Conservation (phyloP, 2,329 filamentous ascomycete genomes). For the Colletotrichum tanaceti region DNA sequence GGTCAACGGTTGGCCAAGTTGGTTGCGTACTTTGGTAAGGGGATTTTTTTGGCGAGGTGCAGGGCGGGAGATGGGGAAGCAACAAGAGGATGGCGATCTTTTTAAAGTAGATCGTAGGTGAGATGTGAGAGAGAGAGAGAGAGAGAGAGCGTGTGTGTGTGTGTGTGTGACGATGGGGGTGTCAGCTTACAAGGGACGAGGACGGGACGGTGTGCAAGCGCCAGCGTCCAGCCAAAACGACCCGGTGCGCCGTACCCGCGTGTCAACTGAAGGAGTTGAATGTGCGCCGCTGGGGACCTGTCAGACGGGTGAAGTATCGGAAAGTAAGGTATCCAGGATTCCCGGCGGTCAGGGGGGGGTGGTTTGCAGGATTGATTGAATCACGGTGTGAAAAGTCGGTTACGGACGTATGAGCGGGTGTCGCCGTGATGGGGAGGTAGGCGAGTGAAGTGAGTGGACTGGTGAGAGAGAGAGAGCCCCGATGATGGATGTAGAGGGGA, state of each 20-base stretch:
- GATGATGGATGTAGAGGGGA: too few relatives aligned
- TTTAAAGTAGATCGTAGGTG: slow-evolving; percentile 8
- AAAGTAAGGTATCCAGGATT: too few relatives aligned
- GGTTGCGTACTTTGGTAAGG: background rate
- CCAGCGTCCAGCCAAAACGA: slow-evolving; percentile 1
- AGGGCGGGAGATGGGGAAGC: background rate
- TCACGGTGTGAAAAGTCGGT: slow-evolving; percentile 4
- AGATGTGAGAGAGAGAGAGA: background rate
- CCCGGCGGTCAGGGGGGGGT: background rate
- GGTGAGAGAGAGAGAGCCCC: too few relatives aligned
- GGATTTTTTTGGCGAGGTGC: background rate
- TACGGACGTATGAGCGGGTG: slow-evolving; percentile 31
- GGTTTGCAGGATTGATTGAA: too few relatives aligned
- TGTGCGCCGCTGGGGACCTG: background rate
- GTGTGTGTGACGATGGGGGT: too few relatives aligned
- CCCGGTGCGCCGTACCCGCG: background rate
- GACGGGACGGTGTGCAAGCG: slow-evolving; percentile 11
- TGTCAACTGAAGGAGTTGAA: too few relatives aligned
- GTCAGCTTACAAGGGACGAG: slow-evolving; percentile 7
- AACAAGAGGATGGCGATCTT: slow-evolving; percentile 9
- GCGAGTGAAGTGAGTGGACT: too few relatives aligned
- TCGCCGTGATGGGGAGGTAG: too few relatives aligned
- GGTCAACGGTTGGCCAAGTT: background rate
- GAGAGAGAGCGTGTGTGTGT: too few relatives aligned
- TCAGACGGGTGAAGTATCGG: background rate